phyloP scores from a whole-genome alignment of 2,329 filamentous ascomycete species.

The Ophiostoma triangulosporum region DNA sequence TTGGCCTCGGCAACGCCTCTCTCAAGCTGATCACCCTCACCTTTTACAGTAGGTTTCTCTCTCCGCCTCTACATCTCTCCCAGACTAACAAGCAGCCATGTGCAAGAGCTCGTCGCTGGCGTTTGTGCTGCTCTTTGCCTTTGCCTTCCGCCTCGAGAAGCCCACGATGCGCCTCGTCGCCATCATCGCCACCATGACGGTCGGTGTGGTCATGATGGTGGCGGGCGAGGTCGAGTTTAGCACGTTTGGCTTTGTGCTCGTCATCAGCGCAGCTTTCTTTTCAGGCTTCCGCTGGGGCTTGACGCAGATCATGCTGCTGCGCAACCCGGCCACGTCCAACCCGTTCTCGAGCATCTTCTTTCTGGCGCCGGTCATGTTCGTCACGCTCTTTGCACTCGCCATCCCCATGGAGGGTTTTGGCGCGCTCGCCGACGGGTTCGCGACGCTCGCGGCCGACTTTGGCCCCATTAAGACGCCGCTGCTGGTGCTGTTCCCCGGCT shows the following conservation, averaged over 20 bases:
- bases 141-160: slow-evolving; percentile 79
- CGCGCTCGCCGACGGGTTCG: slow-evolving; percentile 52
- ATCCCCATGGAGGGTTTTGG: slow-evolving; percentile 72
- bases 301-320: slow-evolving; percentile 89
- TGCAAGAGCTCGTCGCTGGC: slow-evolving; percentile 95
- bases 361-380: slow-evolving; percentile 93
- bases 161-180: slow-evolving; percentile 73
- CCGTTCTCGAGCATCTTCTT: slow-evolving; percentile 96
- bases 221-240: slow-evolving; percentile 88
- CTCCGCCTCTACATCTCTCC: neutral
- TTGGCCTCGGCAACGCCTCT: slow-evolving; percentile 90
- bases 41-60: slow-evolving; percentile 52
- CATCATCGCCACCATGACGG: slow-evolving; percentile 85
- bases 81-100: slow-evolving; percentile 52
- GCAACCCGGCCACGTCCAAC: slow-evolving; percentile 89
- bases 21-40: slow-evolving; percentile 93
- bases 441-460: slow-evolving; percentile 49
- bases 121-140: slow-evolving; percentile 91
- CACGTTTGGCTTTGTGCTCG: slow-evolving; percentile 71
- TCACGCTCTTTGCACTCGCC: slow-evolving; percentile 65
- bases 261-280: slow-evolving; percentile 89
- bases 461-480: slow-evolving; percentile 52
- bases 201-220: slow-evolving; percentile 95
- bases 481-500: slow-evolving; percentile 78
- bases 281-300: slow-evolving; percentile 96